Base-by-base conservation (phyloP, 108 stramenopile genomes). In the Tribonema minus region DNA sequence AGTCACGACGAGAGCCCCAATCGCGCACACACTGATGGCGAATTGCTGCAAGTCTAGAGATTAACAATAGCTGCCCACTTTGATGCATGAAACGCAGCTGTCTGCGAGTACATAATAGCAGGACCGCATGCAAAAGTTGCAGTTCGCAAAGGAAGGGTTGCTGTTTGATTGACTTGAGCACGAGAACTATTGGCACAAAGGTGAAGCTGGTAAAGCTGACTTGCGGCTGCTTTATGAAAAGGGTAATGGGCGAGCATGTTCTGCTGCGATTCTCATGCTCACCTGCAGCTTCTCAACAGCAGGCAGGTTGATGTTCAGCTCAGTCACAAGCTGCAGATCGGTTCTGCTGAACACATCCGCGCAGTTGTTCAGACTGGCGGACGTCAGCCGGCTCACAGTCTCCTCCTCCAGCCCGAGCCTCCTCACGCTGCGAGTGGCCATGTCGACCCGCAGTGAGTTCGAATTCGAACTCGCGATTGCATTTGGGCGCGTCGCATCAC, bases 301-400 rank as follows among this genome's bases (percentile, higher is more conserved):
- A 15, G 9, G 32, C 3, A 39, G 64, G 35, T 58, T 66, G 2
- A 66, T 20, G 33, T 75, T 40, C 27, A 75, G 36, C 37, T 0
- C 32, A 25, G 37, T 40, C 20, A 75, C 74, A 6, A 75, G 74
- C 54, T 75, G 74, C 2, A 75, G 64, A 40, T 75, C 74, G 1
- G 74, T 75, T 64, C 66, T 65, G 12, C 64, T 66, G 33, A 75
- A 75, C 32, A 75, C 20, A 34, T 75, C 74, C 6, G 41, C 64
- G 34, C 26, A 61, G 15, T 64, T 75, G 41, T 58, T 64, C 63
- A 75, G 37, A 4, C 74, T 64, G 6, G 25, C 54, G 33, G 65
- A 64, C 3, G 35, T 37, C 46, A 75, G 30, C 3, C 64, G 64
- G 12, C 25, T 7, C 27, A 75, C 74, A 32, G 66, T 30, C 20